Evolutionary conservation across 495 filamentous ascomycete species (phyloP), one percentile per base, ranked within the genome.

Genomic region (Bacidia rubella): DNA sequence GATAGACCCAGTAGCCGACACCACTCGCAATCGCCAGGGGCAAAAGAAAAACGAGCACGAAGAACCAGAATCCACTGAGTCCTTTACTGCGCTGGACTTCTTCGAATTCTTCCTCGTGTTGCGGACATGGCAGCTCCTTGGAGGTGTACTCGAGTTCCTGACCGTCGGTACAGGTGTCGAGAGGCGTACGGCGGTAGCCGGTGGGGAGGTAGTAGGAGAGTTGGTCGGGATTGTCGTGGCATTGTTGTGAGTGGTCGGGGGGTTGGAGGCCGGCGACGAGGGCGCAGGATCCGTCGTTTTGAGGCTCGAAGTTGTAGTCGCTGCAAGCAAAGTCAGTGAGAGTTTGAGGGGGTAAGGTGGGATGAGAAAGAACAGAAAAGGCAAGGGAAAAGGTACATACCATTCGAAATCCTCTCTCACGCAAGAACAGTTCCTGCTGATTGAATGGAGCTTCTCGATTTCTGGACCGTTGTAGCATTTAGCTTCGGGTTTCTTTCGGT

Each of bases 221-320:
- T 10, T 64, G 65, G 19, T 81, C 72, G 2, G 81, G 78, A 57
- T 96, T 71, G 4, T 80, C 70, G 17, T 66, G 62, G 69, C 92
- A 99, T 40, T 73, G 62, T 40, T 74, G 71, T 52, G 71, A 69
- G 49, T 82, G 79, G 61, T 90, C 76, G n/a, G 80, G 73, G 21
- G 81, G 78, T 9, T 66, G 21, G 43, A 87, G 74, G 23, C 88
- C 90, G 0, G 70, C 58, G 25, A 95, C 85, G 32, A 92, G 80
- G 4, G 59, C 57, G 66, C 93, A 99, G 54, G 79, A 78, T 40
- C 81, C 82, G 62, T 88, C 85, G 29, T 61, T 74, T 65, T 82
- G 75, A 39, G 81, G 76, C 64, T 95, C 78, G 65, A 77, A 99
- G 68, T 99, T 99, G 73, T 85, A 99, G 64, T 95, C 90, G 70